phyloP scores from a whole-genome alignment of 192 early-diverging fungal genomes.

The Bifiguratus adelaidae region DNA sequence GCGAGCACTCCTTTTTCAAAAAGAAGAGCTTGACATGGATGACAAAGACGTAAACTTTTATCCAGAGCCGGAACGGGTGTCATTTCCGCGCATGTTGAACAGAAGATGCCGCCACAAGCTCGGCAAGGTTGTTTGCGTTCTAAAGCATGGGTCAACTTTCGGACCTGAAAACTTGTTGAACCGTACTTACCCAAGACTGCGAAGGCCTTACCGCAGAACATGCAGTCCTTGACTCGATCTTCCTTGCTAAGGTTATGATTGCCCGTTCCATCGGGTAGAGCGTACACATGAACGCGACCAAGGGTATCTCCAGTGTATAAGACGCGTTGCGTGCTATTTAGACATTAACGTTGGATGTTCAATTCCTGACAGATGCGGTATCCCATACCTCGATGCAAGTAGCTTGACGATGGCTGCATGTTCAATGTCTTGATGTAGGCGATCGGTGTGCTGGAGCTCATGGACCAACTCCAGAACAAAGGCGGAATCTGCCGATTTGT shows the following conservation, averaged over 20 bases:
- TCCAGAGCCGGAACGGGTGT: not conserved
- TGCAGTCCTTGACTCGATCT: conserved; percentile 31
- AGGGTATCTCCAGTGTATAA: conserved; percentile 37
- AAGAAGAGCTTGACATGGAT: too few species aligned
- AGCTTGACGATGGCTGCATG: conserved; percentile 27
- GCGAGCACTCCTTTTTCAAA: too few species aligned
- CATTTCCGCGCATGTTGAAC: conserved; percentile 22
- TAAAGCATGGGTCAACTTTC: not conserved
- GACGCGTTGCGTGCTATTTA: conserved; percentile 21
- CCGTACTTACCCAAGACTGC: conserved; percentile 27
- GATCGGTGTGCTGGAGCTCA: conserved; percentile 25
- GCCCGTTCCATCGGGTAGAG: conserved; percentile 36
- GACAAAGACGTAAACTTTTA: too few species aligned
- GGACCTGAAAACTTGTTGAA: not conserved
- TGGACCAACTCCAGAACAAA: conserved; percentile 23
- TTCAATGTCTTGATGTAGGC: conserved; percentile 9
- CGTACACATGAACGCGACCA: conserved; percentile 34
- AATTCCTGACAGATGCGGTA: not conserved
- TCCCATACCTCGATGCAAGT: conserved; percentile 22
- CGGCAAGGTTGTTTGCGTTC: conserved; percentile 41
- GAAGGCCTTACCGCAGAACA: conserved; percentile 37
- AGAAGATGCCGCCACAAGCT: conserved; percentile 40
- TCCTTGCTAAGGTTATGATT: conserved; percentile 36
- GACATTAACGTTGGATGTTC: not conserved
- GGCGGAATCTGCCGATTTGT: conserved; percentile 12